Evolutionary conservation across 768 basidiomycete species (phyloP), one percentile per base, ranked within the genome.

Genomic region (Mycena latifolia): DNA sequence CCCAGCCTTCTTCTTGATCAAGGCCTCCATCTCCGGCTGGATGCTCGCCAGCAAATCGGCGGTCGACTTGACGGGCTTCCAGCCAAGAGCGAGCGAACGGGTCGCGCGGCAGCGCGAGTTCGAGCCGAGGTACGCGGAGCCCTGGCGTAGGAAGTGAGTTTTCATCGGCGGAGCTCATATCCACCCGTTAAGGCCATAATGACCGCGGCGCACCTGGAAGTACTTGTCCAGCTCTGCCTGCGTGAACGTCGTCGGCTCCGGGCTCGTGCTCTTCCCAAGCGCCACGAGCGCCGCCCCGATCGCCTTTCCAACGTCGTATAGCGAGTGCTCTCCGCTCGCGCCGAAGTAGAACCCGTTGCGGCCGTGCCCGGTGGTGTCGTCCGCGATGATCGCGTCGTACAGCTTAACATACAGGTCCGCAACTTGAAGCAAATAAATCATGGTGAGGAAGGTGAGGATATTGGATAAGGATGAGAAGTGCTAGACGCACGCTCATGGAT

Each of bases 311-410:
- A 88, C 73, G 15, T 85, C 80, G 46, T 81, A 81, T 22, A 83
- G 41, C 2, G 72, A 79, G 57, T 85, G 81, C 55, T 88, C 85
- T 47, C 82, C 86, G 63, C 77, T 86, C 64, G 79, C 85, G 18
- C 79, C 86, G 65, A 87, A 87, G 70, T 88, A 89, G 43, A 80
- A 82, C 0, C 88, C 87, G 28, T 83, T 82, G 8, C 81, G 81
- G 17, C 86, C 85, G n/a, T n/a, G n/a, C n/a, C n/a, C n/a, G n/a
- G n/a, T n/a, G n/a, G n/a, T n/a, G n/a, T n/a, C n/a, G n/a, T 79
- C 71, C 11, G 68, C 57, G 14, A 67, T 59, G 46, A 80, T 77
- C 1, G 79, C 75, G 57, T 86, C 79, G 59, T 83, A 84, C 1
- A 88, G 69, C 0, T 75, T 62, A 62, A 80, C 73, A 69, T 83